Evolutionary conservation across 345 rosid genomes (phyloP), one percentile per base, ranked within the genome.

Genomic region (Aquilaria malaccensis): DNA sequence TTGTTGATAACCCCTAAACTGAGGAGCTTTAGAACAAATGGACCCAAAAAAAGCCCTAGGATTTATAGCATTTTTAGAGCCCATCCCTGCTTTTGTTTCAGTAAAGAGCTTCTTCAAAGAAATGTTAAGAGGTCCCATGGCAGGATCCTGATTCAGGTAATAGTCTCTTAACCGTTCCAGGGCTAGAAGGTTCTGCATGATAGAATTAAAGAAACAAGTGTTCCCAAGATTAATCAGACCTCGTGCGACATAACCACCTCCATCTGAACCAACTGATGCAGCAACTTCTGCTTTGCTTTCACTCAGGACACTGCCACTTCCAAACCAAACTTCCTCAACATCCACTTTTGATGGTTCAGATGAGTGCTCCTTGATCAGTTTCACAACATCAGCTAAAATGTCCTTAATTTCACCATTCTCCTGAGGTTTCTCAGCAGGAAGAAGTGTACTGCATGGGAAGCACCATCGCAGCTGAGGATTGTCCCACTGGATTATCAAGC

Each of bases 191-290:
- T 95, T 95, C 77, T 95, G 99, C 88, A 86, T 71, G 15, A 95
- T 80, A 0, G 99, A 95, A 74, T 95, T 95, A 58, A 95, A 95
- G 79, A 88, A 95, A 80, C 99, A 95, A 49, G 97, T 88, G 61
- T 91, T 95, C 56, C 98, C 99, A 62, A 95, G 97, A 81, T 95
- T 95, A 50, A 75, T 85, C 80, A 95, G 70, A 48, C 99, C 99
- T 66, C 94, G 76, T 37, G 77, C 94, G 51, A 73, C 74, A 67
- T 76, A 89, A 46, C 84, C 76, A 53, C 70, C 80, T 50, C 65
- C 84, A 45, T 81, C 85, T 60, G 76, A 47, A 76, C 67, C 63
- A 65, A 74, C 59, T 7, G 68, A 65, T 48, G 37, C 52, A 31
- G 67, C 45, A 63, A 60, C 67, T 76, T 74, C 78, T 58, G 64